Base-by-base conservation (phyloP, 2,329 filamentous ascomycete genomes). In the Botrytis galanthina region DNA sequence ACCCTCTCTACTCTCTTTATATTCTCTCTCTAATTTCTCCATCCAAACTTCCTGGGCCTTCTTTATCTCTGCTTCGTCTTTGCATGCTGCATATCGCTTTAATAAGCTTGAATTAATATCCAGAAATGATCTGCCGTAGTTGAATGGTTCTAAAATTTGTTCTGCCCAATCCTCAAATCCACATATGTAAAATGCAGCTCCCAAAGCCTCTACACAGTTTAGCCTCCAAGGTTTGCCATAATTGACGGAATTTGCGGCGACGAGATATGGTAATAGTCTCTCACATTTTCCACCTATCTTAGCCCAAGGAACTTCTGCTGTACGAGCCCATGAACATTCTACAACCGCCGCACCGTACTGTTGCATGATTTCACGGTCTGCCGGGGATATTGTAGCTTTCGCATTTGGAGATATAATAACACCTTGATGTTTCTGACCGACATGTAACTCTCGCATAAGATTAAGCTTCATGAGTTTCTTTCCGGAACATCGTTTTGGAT, bases 391-490 rank as follows among this genome's bases (percentile, higher is more conserved):
- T 26, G 94, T 89, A 73, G 87, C 90, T 81, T 97, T 98, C 76
- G 93, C 96, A 84, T 98, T 98, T 39, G 96, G 96, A 16, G 93
- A 97, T 81, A 99, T 93, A 80, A 99, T 93, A 76, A 99, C 92
- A 74, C 96, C 96, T 51, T 91, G 89, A 82, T 96, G 94, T 78
- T 95, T 95, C 83, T 98, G 95, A 71, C 96, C 96, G 73, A 98
- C 87, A 79, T 95, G 90, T 71, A 99, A 87, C 80, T 97, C 93
- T 78, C 96, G 92, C 94, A 99, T 98, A 80, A 98, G 86, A 4
- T 95, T 95, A 72, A 97, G 88, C 76, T 92, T 91, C 88, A 99
- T 97, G 48, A 99, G 88, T 76, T 93, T 91, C 85, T 99, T 99
- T 46, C 96, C 96, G 0, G 95, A 98, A 84, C 96, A 99, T 78